Base-by-base conservation (phyloP, 2,329 filamentous ascomycete genomes). In the Ophiostoma populinum region DNA sequence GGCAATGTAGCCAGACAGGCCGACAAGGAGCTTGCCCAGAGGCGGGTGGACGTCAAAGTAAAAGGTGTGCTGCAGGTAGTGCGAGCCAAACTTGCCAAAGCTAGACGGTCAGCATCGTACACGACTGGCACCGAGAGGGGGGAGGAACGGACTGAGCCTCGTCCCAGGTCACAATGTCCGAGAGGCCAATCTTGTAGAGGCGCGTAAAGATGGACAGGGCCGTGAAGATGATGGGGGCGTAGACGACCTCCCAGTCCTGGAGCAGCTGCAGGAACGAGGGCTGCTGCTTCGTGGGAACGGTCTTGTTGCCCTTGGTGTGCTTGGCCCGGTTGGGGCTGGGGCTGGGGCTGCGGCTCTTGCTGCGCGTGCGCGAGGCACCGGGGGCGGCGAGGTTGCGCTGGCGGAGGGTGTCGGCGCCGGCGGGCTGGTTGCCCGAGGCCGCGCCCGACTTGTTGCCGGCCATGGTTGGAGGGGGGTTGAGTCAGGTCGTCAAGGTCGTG, bases 11-110 rank as follows among this genome's bases (percentile, higher is more conserved):
- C 90, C 90, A 6, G 90, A 95, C 34, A 98, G 69, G 43, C 90
- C 90, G 47, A 98, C 87, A 38, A 98, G 75, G 74, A 98, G 95
- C 66, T 98, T 98, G 54, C 90, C 90, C 42, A 98, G 74, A 36
- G 90, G 90, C 45, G 90, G 90, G 57, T 58, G 56, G 27, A 62
- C 65, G 66, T 92, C 82, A 62, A 98, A 98, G 69, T 98, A 98
- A 66, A 95, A 94, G 59, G 98, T 90, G 56, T 87, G 82, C 58
- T 98, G 94, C 53, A 98, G 76, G 58, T 98, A 98, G 61, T 98
- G 87, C 49, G 87, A 95, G 44, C 90, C 90, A 57, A 98, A 98
- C 63, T 98, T 98, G 54, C 82, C 82, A 56, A 92, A 92, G 57
- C 78, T 83, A 49, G 36, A 39, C 18, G 12, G 36, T 42, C 38